Evolutionary conservation across 768 basidiomycete species (phyloP).

Genomic region (Naganishia randhawae): DNA sequence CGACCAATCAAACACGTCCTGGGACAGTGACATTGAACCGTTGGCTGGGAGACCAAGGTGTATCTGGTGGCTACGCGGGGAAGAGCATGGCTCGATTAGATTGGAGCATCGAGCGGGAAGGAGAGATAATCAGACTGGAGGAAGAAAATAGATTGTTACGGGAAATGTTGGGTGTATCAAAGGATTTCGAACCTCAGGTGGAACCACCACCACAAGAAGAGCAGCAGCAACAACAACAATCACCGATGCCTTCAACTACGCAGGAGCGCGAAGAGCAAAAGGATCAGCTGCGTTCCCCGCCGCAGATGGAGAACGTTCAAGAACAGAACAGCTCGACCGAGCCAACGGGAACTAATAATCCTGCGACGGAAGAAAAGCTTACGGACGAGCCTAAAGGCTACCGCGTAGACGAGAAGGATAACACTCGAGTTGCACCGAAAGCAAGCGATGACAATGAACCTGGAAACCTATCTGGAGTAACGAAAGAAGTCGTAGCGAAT

Average conservation of each 20-base stretch:
- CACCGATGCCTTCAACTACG: background rate
- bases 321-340: background rate
- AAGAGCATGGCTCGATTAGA: conserved; percentile 56
- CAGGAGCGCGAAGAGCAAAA: background rate
- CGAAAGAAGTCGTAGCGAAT: background rate
- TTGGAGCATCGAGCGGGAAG: conserved; percentile 83
- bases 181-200: background rate
- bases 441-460: background rate
- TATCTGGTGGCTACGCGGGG: conserved; percentile 48
- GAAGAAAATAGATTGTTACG: conserved; percentile 78
- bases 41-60: conserved; percentile 41
- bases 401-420: background rate
- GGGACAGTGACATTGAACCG: background rate
- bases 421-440: background rate
- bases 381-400: background rate
- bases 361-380: background rate
- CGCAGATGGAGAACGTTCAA: background rate
- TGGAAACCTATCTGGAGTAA: too few species aligned
- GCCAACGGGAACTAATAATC: background rate
- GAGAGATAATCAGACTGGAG: conserved; percentile 76
- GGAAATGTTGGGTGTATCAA: conserved; percentile 63
- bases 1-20: conserved; percentile 11
- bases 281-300: background rate
- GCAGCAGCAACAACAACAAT: background rate
- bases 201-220: background rate